phyloP scores from a whole-genome alignment of 805 yeast species.

The Kodamaea laetipori region DNA sequence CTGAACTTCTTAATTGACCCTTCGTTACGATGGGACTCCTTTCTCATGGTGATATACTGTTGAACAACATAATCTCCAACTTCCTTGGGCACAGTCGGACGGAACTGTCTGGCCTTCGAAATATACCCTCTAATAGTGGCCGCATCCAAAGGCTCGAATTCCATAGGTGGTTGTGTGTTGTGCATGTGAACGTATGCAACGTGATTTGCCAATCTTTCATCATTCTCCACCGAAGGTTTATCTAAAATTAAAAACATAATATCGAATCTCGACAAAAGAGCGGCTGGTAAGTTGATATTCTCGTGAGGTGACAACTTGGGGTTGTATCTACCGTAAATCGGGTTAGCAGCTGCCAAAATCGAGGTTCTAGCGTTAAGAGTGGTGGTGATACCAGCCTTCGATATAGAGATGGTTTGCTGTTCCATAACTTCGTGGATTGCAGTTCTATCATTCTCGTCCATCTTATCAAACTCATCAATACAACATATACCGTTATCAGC shows the following conservation, averaged over 20 bases:
- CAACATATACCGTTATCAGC: slow-evolving; percentile 99
- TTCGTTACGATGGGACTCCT: slow-evolving; percentile 80
- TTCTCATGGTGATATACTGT: slow-evolving; percentile 87
- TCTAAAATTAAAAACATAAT: slow-evolving; percentile 84
- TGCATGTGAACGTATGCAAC: slow-evolving; percentile 96
- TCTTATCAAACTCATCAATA: slow-evolving; percentile 97
- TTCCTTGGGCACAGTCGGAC: slow-evolving; percentile 82
- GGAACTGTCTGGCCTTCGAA: slow-evolving; percentile 76
- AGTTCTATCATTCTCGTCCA: slow-evolving; percentile 96
- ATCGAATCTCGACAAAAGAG: slow-evolving; percentile 92
- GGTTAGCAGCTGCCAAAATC: slow-evolving; percentile 98
- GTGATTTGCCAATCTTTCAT: slow-evolving; percentile 86
- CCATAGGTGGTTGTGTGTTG: slow-evolving; percentile 79
- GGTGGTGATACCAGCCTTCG: slow-evolving; percentile 97
- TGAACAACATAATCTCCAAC: slow-evolving; percentile 87
- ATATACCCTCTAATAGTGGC: slow-evolving; percentile 83
- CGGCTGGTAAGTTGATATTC: slow-evolving; percentile 95
- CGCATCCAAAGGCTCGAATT: slow-evolving; percentile 75
- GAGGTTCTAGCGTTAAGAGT: slow-evolving; percentile 95
- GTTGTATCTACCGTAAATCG: slow-evolving; percentile 92
- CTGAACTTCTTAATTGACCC: slow-evolving; percentile 77
- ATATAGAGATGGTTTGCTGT: slow-evolving; percentile 95
- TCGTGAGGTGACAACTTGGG: slow-evolving; percentile 88
- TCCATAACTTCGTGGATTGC: slow-evolving; percentile 99
- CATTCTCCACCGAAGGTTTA: slow-evolving; percentile 75